A percentile compares a stretch with the other conserved stretches of the same genome.
Conservation (phyloP, 2,329 filamentous ascomycete genomes). For the Dactylonectria macrodidyma region DNA sequence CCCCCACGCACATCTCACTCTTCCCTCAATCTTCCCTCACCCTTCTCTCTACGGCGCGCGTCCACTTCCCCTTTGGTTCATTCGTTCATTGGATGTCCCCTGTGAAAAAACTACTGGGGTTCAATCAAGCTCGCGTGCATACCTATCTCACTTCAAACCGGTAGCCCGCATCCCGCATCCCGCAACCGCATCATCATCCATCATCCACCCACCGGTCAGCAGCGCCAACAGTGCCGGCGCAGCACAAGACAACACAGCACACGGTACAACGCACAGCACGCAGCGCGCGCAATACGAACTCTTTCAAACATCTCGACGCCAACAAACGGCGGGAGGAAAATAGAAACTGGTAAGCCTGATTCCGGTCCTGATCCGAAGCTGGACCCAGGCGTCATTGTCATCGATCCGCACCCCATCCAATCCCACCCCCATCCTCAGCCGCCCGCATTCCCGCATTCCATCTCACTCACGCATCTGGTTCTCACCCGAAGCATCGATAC, state of each 20-base stretch:
- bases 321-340: slow-evolving; percentile 5
- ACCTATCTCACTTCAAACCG: slow-evolving; percentile 18
- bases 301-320: slow-evolving; percentile 8
- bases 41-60: slow-evolving; percentile 11
- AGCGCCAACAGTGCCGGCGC: slow-evolving; percentile 22
- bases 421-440: slow-evolving; percentile 28
- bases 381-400: slow-evolving; percentile 23
- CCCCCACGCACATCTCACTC: slow-evolving; percentile 11
- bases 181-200: slow-evolving; percentile 19
- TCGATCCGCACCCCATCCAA: slow-evolving; percentile 19
- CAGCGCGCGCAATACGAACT: slow-evolving; percentile 13
- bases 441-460: slow-evolving; percentile 33
- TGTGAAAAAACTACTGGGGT: slow-evolving; percentile 7
- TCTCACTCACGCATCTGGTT: slow-evolving; percentile 11
- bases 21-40: slow-evolving; percentile 10
- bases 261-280: slow-evolving; percentile 4
- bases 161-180: slow-evolving; percentile 23
- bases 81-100: slow-evolving; percentile 21
- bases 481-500: slow-evolving; percentile 10
- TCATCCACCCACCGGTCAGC: slow-evolving; percentile 21
- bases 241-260: slow-evolving; percentile 15
- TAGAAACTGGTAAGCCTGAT: slow-evolving; percentile 23
- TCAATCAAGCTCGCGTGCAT: slow-evolving; percentile 3
- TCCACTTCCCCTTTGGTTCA: slow-evolving; percentile 1
- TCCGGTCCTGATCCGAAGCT: slow-evolving; percentile 18